Evolutionary conservation across 176 grass and related monocot genomes (phyloP).

Genomic region (Ananas comosus): DNA sequence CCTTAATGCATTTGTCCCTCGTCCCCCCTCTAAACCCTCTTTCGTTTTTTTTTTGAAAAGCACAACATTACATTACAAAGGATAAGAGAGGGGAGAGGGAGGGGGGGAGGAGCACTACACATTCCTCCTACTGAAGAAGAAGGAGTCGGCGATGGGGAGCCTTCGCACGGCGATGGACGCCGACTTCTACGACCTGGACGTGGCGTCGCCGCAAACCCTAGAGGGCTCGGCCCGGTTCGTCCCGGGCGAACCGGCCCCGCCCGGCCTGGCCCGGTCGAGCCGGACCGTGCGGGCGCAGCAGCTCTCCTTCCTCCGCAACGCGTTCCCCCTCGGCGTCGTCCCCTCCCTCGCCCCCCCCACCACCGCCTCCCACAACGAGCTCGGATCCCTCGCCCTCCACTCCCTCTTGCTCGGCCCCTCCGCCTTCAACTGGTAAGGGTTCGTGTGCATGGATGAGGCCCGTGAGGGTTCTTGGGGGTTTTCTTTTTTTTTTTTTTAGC

Average conservation of each 20-base stretch:
- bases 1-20: too few species aligned
- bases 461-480: too few species aligned
- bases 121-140: too few species aligned
- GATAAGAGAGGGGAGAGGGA: background rate
- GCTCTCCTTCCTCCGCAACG: conserved; percentile 18
- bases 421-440: conserved; percentile 8
- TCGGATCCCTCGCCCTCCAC: conserved; percentile 23
- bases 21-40: too few species aligned
- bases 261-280: conserved; percentile 9
- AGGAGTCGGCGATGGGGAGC: background rate
- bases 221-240: conserved; percentile 14
- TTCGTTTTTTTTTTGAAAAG: too few species aligned
- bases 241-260: conserved; percentile 11
- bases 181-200: conserved; percentile 21
- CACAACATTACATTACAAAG: too few species aligned
- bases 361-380: background rate
- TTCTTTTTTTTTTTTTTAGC: too few species aligned
- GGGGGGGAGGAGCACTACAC: background rate
- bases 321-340: conserved; percentile 22
- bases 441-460: background rate
- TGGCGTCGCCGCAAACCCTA: conserved; percentile 14
- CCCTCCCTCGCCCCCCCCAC: conserved; percentile 1
- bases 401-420: conserved; percentile 2
- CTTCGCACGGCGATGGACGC: conserved; percentile 22
- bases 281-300: conserved; percentile 22